Evolutionary conservation across 2,329 filamentous ascomycete genomes (phyloP).

Genomic region (Neonectria coccinea): DNA sequence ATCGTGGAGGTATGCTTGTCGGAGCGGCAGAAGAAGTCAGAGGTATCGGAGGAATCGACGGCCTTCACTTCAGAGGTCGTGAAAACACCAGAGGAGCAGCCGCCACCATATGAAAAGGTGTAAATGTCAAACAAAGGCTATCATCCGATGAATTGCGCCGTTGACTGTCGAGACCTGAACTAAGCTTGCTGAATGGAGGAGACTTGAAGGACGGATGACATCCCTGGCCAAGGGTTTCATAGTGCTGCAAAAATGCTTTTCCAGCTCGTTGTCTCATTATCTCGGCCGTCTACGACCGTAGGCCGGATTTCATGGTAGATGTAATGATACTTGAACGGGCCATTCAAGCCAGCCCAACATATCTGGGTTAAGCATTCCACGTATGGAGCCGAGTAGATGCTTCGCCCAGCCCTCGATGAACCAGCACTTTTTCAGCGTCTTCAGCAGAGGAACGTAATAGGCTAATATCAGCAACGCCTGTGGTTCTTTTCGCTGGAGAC

Average conservation of each 20-base stretch:
- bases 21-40: neutral
- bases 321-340: slow-evolving; percentile 37
- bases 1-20: slow-evolving; percentile 23
- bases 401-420: slow-evolving; percentile 30
- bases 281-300: neutral
- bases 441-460: slow-evolving; percentile 37
- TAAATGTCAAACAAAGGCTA: neutral
- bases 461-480: slow-evolving; percentile 45
- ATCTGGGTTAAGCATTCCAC: slow-evolving; percentile 33
- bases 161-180: slow-evolving; percentile 2
- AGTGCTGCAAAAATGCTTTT: slow-evolving; percentile 7
- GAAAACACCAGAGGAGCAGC: slow-evolving; percentile 13
- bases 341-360: slow-evolving; percentile 43
- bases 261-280: slow-evolving; percentile 16
- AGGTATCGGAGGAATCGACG: neutral
- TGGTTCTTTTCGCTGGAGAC: slow-evolving; percentile 43
- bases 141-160: neutral
- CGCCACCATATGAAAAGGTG: slow-evolving; percentile 15
- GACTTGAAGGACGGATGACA: neutral
- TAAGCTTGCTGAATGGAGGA: slow-evolving; percentile 4
- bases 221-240: slow-evolving; percentile 2
- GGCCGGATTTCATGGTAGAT: slow-evolving; percentile 16
- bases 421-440: slow-evolving; percentile 28
- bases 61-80: slow-evolving; percentile 1
- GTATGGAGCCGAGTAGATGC: slow-evolving; percentile 42